Evolutionary conservation across 2,329 filamentous ascomycete genomes (phyloP).

Genomic region (Aspergillus melleus): DNA sequence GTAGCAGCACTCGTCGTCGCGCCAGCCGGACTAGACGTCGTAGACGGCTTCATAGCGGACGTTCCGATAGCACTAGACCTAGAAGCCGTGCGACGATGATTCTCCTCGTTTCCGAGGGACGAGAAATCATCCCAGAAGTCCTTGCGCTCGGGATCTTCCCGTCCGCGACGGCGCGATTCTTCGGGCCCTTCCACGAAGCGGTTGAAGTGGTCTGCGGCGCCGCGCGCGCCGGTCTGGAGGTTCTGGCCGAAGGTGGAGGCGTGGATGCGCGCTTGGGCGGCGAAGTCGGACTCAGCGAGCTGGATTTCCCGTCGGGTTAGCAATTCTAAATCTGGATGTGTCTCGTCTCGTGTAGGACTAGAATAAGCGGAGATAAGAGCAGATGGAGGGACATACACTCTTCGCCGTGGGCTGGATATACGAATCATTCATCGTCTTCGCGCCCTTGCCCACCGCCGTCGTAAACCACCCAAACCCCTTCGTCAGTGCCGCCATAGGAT

Average conservation of each 20-base stretch:
- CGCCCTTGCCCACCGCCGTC: slow-evolving; percentile 82
- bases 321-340: no score
- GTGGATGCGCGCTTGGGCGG: slow-evolving; percentile 65
- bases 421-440: slow-evolving; percentile 84
- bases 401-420: slow-evolving; percentile 92
- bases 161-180: slow-evolving; percentile 47
- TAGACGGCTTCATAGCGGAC: slow-evolving; percentile 60
- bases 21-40: slow-evolving; percentile 15
- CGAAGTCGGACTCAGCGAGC: slow-evolving; percentile 78
- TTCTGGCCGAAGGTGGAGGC: slow-evolving; percentile 58
- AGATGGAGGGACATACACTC: slow-evolving; percentile 58
- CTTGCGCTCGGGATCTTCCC: slow-evolving; percentile 65
- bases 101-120: slow-evolving; percentile 52
- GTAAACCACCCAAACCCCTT: slow-evolving; percentile 96
- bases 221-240: slow-evolving; percentile 66
- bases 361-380: neutral
- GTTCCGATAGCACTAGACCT: slow-evolving; percentile 59
- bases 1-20: slow-evolving; percentile 18
- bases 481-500: slow-evolving; percentile 81
- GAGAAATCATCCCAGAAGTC: slow-evolving; percentile 95
- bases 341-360: no score
- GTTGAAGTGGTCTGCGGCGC: slow-evolving; percentile 75
- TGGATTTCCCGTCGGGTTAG: slow-evolving; percentile 37
- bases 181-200: slow-evolving; percentile 81
- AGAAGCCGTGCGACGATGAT: slow-evolving; percentile 30